These are phyloP conservation scores for Magnaporthiopsis incrustans DNA, from an alignment of 2,329 filamentous ascomycete species.

Conservation along the genomic window DNA sequence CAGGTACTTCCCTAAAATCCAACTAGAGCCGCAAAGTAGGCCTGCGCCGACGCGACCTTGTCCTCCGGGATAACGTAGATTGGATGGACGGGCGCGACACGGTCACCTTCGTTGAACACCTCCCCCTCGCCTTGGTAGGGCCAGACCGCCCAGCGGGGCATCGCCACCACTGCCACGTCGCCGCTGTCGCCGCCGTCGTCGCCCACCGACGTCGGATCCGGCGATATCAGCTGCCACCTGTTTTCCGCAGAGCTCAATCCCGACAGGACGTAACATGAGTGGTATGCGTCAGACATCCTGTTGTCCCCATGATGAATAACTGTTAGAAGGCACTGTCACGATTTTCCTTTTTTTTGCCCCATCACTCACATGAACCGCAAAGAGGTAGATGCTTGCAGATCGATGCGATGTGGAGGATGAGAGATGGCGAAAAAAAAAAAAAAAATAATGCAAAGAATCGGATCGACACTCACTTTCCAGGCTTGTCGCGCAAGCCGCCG, in stretches of 20 bases:
- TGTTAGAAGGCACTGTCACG: background rate
- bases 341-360: background rate
- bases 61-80: constrained; percentile 76
- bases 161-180: background rate
- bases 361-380: background rate
- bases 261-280: constrained; percentile 84
- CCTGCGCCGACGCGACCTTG: constrained; percentile 54
- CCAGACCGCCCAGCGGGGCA: constrained; percentile 33
- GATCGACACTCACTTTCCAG: constrained; percentile 59
- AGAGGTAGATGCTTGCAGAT: background rate
- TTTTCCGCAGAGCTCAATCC: constrained; percentile 80
- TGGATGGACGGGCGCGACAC: constrained; percentile 66
- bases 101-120: constrained; percentile 64
- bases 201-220: constrained; percentile 17
- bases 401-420: background rate
- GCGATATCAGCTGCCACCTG: constrained; percentile 39
- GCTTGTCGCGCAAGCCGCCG: constrained; percentile 89
- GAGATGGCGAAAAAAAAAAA: constrained; percentile 8
- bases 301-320: background rate
- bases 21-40: constrained; percentile 54
- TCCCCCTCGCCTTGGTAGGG: constrained; percentile 45
- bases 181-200: background rate
- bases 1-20: constrained; percentile 37
- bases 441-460: constrained; percentile 9
- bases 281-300: constrained; percentile 77